phyloP scores from a whole-genome alignment of 345 rosid genomes.

The Camelina hispida region DNA sequence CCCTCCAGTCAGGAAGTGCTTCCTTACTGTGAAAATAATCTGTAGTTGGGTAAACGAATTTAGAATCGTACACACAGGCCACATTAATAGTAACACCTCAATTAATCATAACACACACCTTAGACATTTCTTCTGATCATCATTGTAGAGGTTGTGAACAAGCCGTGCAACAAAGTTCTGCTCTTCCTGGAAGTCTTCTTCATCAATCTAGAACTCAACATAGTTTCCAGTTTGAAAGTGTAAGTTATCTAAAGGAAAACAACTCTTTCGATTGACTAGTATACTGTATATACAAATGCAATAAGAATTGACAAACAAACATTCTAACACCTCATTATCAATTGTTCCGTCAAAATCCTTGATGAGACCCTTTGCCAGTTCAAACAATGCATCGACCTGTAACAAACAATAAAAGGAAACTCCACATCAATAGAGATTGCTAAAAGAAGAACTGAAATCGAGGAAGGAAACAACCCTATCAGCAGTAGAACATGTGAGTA shows the following conservation, averaged over 20 bases:
- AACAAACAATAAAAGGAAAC: slow-evolving; percentile 14
- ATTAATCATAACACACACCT: slow-evolving; percentile 33
- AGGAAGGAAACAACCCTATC: slow-evolving; percentile 58
- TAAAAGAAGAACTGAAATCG: slow-evolving; percentile 23
- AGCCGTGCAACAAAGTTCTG: slow-evolving; percentile 92
- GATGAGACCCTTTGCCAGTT: slow-evolving; percentile 82
- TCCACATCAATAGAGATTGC: slow-evolving; percentile 31
- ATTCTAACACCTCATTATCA: slow-evolving; percentile 63
- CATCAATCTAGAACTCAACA: slow-evolving; percentile 72
- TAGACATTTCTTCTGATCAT: slow-evolving; percentile 89
- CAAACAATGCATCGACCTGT: slow-evolving; percentile 89
- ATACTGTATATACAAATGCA: slow-evolving; percentile 27
- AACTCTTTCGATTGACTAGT: slow-evolving; percentile 8
- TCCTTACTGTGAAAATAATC: slow-evolving; percentile 78
- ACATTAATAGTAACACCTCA: background rate
- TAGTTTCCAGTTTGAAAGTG: slow-evolving; percentile 10
- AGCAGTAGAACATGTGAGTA: slow-evolving; percentile 67
- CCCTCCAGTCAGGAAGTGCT: slow-evolving; percentile 87
- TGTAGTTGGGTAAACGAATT: slow-evolving; percentile 49
- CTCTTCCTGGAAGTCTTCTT: slow-evolving; percentile 97
- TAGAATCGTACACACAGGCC: slow-evolving; percentile 24
- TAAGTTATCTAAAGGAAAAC: slow-evolving; percentile 15
- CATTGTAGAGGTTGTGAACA: slow-evolving; percentile 79
- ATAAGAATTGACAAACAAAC: slow-evolving; percentile 19
- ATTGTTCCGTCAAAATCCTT: slow-evolving; percentile 73